These are phyloP conservation scores for Lipomyces lipofer DNA, from an alignment of 805 yeast species.

Conservation along the genomic window DNA sequence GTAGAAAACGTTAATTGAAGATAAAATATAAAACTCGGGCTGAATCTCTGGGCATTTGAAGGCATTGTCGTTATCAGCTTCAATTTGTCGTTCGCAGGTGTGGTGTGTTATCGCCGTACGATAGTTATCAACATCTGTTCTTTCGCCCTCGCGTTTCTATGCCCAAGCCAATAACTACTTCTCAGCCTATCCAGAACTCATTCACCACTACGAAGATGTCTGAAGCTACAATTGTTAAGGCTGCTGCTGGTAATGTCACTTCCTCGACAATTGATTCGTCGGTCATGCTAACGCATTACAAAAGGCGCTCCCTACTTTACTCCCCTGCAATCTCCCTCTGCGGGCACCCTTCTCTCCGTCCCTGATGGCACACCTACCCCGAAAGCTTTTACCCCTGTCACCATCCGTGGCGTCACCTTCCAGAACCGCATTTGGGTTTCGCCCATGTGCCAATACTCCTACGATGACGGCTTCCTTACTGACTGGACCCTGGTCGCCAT, in stretches of 20 bases:
- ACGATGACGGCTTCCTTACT: conserved; percentile 46
- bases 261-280: background rate
- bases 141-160: too few relatives aligned
- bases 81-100: too few relatives aligned
- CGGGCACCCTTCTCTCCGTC: conserved; percentile 40
- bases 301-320: conserved; percentile 33
- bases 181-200: too few relatives aligned
- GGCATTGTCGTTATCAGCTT: too few relatives aligned
- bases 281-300: background rate
- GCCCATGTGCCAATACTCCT: conserved; percentile 50
- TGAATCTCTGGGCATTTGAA: too few relatives aligned
- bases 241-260: background rate
- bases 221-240: background rate
- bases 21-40: too few relatives aligned
- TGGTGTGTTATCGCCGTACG: too few relatives aligned
- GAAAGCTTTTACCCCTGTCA: conserved; percentile 47
- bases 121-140: too few relatives aligned
- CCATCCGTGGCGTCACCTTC: conserved; percentile 44
- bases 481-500: conserved; percentile 54
- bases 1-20: too few relatives aligned
- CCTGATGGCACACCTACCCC: conserved; percentile 40
- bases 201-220: too few relatives aligned
- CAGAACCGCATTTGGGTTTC: conserved; percentile 51
- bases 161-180: too few relatives aligned
- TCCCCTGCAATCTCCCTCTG: conserved; percentile 42